These are phyloP conservation scores for Fusarium graminum DNA, from an alignment of 2,329 filamentous ascomycete species.

Conservation along the genomic window DNA sequence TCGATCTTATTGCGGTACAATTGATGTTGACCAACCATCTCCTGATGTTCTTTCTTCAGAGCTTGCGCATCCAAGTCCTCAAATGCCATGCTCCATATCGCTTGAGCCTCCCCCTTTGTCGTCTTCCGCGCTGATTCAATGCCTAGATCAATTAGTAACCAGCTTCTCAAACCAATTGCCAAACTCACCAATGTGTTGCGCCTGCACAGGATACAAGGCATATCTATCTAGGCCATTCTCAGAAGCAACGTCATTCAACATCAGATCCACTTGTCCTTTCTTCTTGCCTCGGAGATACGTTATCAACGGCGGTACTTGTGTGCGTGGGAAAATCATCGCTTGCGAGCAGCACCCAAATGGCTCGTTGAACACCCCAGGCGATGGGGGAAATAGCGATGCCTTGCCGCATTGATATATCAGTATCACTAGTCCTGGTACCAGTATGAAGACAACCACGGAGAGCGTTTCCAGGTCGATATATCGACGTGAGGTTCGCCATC, in stretches of 20 bases:
- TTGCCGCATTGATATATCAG: constrained; percentile 27
- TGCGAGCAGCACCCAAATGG: constrained; percentile 31
- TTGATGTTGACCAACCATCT: not conserved
- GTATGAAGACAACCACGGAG: not conserved
- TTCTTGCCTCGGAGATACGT: not conserved
- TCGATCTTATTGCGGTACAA: not conserved
- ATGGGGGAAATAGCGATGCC: constrained; percentile 17
- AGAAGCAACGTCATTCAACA: constrained; percentile 17
- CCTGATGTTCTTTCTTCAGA: constrained; percentile 6
- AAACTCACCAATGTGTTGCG: constrained; percentile 27
- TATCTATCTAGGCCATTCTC: constrained; percentile 14
- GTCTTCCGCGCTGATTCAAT: constrained; percentile 24
- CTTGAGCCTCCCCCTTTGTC: constrained; percentile 17
- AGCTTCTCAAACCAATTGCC: fast-evolving
- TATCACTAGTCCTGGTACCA: constrained; percentile 23
- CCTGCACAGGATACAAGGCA: constrained; percentile 27
- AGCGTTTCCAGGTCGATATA: constrained; percentile 12
- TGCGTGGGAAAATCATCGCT: constrained; percentile 21
- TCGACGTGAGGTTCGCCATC: constrained; percentile 6
- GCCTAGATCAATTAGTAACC: not conserved
- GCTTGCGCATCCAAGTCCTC: constrained; percentile 2
- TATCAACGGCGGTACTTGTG: constrained; percentile 8
- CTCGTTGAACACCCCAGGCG: constrained; percentile 20
- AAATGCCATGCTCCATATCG: constrained; percentile 32
- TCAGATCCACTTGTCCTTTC: constrained; percentile 26